Evolutionary conservation across 352 stramenopile genomes (phyloP).

Genomic region (Aphanomyces astaci): DNA sequence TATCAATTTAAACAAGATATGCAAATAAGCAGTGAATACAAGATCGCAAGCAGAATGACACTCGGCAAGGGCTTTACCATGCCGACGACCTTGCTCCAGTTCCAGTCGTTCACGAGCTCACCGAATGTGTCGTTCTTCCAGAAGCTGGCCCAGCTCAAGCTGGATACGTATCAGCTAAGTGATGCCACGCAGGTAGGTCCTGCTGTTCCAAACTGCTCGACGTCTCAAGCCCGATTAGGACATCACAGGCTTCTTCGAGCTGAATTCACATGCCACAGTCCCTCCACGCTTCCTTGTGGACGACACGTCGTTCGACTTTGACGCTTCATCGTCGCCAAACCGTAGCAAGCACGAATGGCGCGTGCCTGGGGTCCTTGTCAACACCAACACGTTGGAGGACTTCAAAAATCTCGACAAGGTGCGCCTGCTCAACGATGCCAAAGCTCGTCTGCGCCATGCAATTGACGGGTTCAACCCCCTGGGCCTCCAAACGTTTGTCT

Average conservation of each 20-base stretch:
- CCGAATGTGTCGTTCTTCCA: constrained; percentile 82
- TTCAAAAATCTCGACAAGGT: constrained; percentile 83
- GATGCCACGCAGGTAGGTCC: constrained; percentile 61
- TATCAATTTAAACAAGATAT: too few species aligned
- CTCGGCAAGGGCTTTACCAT: neutral
- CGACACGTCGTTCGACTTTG: constrained; percentile 48
- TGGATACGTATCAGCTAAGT: constrained; percentile 72
- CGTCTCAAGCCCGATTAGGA: too few species aligned
- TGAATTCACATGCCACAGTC: constrained; percentile 48
- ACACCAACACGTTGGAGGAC: constrained; percentile 84
- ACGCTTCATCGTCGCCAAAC: constrained; percentile 26
- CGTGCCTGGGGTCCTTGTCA: constrained; percentile 55
- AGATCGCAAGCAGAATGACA: neutral
- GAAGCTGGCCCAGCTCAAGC: constrained; percentile 62
- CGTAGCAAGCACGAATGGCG: constrained; percentile 70
- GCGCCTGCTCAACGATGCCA: constrained; percentile 44
- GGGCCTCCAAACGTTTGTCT: constrained; percentile 73
- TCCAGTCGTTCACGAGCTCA: constrained; percentile 74
- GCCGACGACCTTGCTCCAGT: constrained; percentile 43
- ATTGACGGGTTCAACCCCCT: neutral
- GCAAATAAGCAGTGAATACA: neutral
- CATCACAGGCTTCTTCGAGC: constrained; percentile 58
- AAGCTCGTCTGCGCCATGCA: constrained; percentile 14
- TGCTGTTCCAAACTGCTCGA: too few species aligned
- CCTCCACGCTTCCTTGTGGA: constrained; percentile 66